Evolutionary conservation across 2,329 filamentous ascomycete species (phyloP).

Genomic region (Penicillium sp.): DNA sequence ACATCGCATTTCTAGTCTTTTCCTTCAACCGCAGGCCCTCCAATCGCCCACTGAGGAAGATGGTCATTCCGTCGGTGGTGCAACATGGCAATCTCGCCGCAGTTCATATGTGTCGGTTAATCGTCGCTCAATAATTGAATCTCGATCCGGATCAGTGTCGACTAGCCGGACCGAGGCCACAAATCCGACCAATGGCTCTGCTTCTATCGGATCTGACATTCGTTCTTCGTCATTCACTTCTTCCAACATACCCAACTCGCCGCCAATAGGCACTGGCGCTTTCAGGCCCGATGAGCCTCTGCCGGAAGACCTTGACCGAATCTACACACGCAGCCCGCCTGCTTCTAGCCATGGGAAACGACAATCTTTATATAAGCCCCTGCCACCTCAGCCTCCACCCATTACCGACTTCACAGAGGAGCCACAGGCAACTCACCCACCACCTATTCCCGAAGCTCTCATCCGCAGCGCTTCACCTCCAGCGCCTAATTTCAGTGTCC

Average conservation of each 20-base stretch:
- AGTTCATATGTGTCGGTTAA: slow-evolving; percentile 31
- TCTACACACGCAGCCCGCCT: slow-evolving; percentile 19
- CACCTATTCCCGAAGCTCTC: slow-evolving; percentile 26
- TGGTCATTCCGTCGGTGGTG: slow-evolving; percentile 15
- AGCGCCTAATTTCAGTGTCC: slow-evolving; percentile 44
- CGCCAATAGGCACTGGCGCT: slow-evolving; percentile 11
- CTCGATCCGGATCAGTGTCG: slow-evolving; percentile 29
- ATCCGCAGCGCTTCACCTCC: slow-evolving; percentile 33
- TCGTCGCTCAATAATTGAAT: slow-evolving; percentile 31
- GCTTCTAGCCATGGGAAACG: slow-evolving; percentile 25
- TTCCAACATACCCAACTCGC: slow-evolving; percentile 16
- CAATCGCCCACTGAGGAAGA: slow-evolving; percentile 26
- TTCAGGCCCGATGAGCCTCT: slow-evolving; percentile 15
- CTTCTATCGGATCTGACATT: slow-evolving; percentile 10
- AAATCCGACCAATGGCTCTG: slow-evolving; percentile 9
- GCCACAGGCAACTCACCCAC: slow-evolving; percentile 18
- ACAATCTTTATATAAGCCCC: slow-evolving; percentile 24
- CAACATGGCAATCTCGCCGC: slow-evolving; percentile 27
- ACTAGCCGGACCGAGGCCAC: slow-evolving; percentile 27
- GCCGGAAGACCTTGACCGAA: slow-evolving; percentile 11
- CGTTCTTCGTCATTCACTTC: slow-evolving; percentile 18
- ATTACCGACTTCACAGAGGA: slow-evolving; percentile 16
- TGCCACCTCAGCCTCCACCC: slow-evolving; percentile 6
- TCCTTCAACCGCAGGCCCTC: slow-evolving; percentile 27
- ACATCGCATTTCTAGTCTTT: slow-evolving; percentile 32